phyloP scores from a whole-genome alignment of 176 grass and related monocot species.

The Aechmea fasciata region DNA sequence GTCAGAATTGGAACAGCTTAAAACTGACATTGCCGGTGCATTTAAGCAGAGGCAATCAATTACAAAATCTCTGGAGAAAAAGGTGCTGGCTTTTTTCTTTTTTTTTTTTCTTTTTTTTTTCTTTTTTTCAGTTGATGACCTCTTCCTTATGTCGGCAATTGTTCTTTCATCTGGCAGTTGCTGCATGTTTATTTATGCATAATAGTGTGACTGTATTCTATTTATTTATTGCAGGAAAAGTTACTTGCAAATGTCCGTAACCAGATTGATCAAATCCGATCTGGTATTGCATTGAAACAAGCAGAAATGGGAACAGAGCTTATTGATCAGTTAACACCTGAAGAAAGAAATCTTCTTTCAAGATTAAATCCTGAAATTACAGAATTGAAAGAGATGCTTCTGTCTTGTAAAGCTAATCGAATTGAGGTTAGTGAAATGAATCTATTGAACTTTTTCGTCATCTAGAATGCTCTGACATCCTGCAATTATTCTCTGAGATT shows the following conservation, averaged over 20 bases:
- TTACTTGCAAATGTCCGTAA: constrained; percentile 75
- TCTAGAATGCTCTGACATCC: background rate
- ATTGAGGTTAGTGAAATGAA: constrained; percentile 64
- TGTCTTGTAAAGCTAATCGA: constrained; percentile 76
- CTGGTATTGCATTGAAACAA: constrained; percentile 89
- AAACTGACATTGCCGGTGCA: constrained; percentile 51
- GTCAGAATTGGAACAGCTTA: constrained; percentile 67
- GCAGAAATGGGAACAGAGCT: constrained; percentile 99
- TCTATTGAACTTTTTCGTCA: constrained; percentile 10
- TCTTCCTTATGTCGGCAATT: background rate
- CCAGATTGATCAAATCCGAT: constrained; percentile 91
- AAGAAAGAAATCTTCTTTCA: constrained; percentile 82
- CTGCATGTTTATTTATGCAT: constrained; percentile 1
- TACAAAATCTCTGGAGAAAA: constrained; percentile 74
- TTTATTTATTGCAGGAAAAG: constrained; percentile 68
- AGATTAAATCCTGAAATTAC: constrained; percentile 97
- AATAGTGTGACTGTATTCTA: constrained; percentile 3
- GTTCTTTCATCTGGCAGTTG: constrained; percentile 7
- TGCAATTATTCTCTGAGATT: constrained; percentile 11
- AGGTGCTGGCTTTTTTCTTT: constrained; percentile 45
- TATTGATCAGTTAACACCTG: constrained; percentile 87
- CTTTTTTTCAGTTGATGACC: constrained; percentile 4
- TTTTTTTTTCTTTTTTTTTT: constrained; percentile 11
- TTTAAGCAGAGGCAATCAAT: constrained; percentile 67
- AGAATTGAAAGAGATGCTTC: constrained; percentile 66